These are phyloP conservation scores for Trypanosoma lewisi DNA, from an alignment of 208 protist species.

Conservation along the genomic window DNA sequence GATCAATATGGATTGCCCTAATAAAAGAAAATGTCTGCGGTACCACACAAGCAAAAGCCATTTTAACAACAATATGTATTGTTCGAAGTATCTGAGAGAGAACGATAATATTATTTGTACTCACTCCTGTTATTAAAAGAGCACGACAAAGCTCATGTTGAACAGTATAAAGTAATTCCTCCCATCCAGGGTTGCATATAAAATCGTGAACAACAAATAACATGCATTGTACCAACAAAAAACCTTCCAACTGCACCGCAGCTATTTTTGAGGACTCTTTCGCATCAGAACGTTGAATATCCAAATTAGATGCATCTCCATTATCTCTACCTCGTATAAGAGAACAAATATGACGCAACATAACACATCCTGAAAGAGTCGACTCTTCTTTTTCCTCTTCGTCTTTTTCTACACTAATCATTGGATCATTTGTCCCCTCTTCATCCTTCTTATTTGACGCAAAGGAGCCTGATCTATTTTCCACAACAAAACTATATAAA, in stretches of 20 bases:
- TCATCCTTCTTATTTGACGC: neutral
- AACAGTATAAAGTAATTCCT: slow-evolving; percentile 41
- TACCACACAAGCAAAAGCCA: slow-evolving; percentile 45
- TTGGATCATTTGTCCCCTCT: neutral
- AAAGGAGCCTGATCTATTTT: neutral
- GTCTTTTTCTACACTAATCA: too few relatives aligned
- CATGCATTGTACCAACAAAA: slow-evolving; percentile 62
- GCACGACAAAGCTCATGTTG: slow-evolving; percentile 75
- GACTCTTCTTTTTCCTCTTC: neutral
- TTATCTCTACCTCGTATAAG: slow-evolving; percentile 24
- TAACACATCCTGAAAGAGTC: slow-evolving; percentile 6
- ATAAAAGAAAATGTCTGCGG: slow-evolving; percentile 86
- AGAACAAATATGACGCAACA: slow-evolving; percentile 22
- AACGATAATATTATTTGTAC: slow-evolving; percentile 68
- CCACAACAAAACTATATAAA: slow-evolving; percentile 45
- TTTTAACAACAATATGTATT: slow-evolving; percentile 64
- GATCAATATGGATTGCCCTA: slow-evolving; percentile 72
- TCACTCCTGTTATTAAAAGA: slow-evolving; percentile 65
- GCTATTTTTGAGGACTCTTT: slow-evolving; percentile 24
- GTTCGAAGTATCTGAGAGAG: slow-evolving; percentile 82
- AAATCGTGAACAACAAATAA: slow-evolving; percentile 48
- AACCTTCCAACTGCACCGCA: slow-evolving; percentile 72
- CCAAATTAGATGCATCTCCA: neutral
- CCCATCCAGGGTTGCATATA: slow-evolving; percentile 13
- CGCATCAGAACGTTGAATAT: neutral